Percentiles rank a stretch among this genome's conserved stretches.
phyloP scores from a whole-genome alignment of 1,284 basidiomycete genomes.

The Anthracocystis panici-leucophaei region DNA sequence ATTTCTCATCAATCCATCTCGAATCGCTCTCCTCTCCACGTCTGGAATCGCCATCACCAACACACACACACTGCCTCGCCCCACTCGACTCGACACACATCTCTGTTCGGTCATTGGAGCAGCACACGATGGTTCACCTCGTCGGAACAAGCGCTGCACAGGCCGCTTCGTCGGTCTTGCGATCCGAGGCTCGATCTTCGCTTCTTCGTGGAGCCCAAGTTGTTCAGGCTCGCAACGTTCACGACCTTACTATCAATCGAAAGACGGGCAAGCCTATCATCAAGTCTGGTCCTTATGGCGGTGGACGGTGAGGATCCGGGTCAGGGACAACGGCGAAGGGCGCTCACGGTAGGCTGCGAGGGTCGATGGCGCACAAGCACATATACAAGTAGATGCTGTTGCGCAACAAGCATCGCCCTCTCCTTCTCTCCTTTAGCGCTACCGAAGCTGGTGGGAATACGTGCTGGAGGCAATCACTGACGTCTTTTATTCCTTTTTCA shows the following conservation, averaged over 20 bases:
- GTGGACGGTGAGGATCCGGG: constrained; percentile 59
- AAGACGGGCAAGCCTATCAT: constrained; percentile 67
- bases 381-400: not conserved
- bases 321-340: not conserved
- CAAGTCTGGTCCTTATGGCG: constrained; percentile 65
- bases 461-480: not conserved
- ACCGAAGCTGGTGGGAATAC: not conserved
- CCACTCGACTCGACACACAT: not conserved
- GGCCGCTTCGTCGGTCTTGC: constrained; percentile 39
- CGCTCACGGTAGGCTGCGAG: too few species aligned
- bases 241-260: constrained; percentile 68
- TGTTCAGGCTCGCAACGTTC: constrained; percentile 50
- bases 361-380: constrained; percentile 9
- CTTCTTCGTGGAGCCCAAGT: constrained; percentile 44
- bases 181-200: constrained; percentile 41
- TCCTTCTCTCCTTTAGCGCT: not conserved
- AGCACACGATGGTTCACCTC: constrained; percentile 47
- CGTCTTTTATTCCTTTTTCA: not conserved
- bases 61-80: not conserved
- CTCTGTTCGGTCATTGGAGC: constrained; percentile 1
- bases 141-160: constrained; percentile 45
- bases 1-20: constrained; percentile 31
- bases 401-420: not conserved
- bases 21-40: constrained; percentile 12
- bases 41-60: constrained; percentile 14